Evolutionary conservation across 108 stramenopile species (phyloP).

Genomic region (Conticribra guillardii): DNA sequence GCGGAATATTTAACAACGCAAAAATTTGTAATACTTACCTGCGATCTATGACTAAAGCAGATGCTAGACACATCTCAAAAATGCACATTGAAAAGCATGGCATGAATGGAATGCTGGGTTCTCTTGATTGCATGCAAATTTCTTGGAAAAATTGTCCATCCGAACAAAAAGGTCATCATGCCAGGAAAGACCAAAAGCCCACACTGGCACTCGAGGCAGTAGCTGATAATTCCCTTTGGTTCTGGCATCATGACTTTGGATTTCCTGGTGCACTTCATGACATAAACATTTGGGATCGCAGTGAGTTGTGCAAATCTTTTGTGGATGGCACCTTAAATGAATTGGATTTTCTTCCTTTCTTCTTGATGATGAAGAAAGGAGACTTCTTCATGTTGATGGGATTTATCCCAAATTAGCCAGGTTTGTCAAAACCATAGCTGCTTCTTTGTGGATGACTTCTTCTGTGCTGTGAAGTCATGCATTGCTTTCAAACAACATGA

Average conservation of each 20-base stretch:
- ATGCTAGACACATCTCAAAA: too few relatives aligned
- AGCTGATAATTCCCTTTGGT: slow-evolving; percentile 25
- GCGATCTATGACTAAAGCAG: not conserved
- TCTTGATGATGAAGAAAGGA: slow-evolving; percentile 18
- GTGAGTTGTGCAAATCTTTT: not conserved
- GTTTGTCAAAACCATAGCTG: too few relatives aligned
- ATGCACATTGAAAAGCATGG: too few relatives aligned
- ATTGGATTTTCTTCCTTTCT: slow-evolving; percentile 16
- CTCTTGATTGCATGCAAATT: slow-evolving; percentile 4
- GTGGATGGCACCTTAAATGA: not conserved
- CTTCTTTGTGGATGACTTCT: too few relatives aligned
- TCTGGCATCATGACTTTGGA: too few relatives aligned
- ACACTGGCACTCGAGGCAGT: slow-evolving; percentile 31
- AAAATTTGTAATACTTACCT: not conserved
- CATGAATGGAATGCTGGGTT: slow-evolving; percentile 5
- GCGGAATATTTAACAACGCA: not conserved
- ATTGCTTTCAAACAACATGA: too few relatives aligned
- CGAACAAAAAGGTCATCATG: too few relatives aligned
- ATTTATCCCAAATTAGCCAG: slow-evolving; percentile 41
- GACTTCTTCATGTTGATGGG: slow-evolving; percentile 35
- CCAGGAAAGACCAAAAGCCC: slow-evolving; percentile 13
- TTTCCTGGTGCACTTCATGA: slow-evolving; percentile 36
- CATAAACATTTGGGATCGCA: slow-evolving; percentile 23
- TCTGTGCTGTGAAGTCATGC: too few relatives aligned
- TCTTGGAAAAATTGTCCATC: too few relatives aligned